These are phyloP conservation scores for Pontederia paniculata DNA, from an alignment of 176 grass and related monocot genomes.

Conservation along the genomic window DNA sequence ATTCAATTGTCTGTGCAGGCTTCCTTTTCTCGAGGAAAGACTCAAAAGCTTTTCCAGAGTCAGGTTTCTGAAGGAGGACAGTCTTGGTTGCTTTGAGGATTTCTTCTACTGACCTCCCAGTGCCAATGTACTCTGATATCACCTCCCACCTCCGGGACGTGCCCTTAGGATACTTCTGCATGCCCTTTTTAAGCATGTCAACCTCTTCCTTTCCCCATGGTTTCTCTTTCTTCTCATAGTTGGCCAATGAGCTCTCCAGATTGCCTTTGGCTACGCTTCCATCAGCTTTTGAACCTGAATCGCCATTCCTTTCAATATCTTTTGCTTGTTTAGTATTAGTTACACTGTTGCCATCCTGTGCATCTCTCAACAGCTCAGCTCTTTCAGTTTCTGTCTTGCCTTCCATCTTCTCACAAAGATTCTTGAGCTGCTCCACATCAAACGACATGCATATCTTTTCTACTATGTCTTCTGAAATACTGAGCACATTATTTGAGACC, in stretches of 20 bases:
- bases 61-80: constrained; percentile 88
- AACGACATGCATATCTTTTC: constrained; percentile 61
- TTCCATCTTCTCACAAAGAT: constrained; percentile 60
- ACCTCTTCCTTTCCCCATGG: constrained; percentile 86
- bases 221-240: constrained; percentile 76
- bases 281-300: constrained; percentile 21
- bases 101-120: constrained; percentile 72
- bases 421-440: constrained; percentile 51
- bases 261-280: constrained; percentile 8
- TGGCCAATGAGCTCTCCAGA: constrained; percentile 22
- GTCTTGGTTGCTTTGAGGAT: constrained; percentile 93
- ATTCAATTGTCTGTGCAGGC: constrained; percentile 51
- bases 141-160: constrained; percentile 89
- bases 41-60: constrained; percentile 90
- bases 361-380: constrained; percentile 41
- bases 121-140: constrained; percentile 87
- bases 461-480: constrained; percentile 53
- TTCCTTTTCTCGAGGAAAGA: constrained; percentile 98
- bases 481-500: constrained; percentile 30
- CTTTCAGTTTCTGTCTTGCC: constrained; percentile 42
- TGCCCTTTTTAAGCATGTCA: constrained; percentile 88
- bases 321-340: constrained; percentile 22
- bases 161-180: constrained; percentile 92
- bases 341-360: constrained; percentile 32
- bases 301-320: constrained; percentile 22